Base-by-base conservation (phyloP, 148 eudicot genomes). In the Pouteria glomerata region DNA sequence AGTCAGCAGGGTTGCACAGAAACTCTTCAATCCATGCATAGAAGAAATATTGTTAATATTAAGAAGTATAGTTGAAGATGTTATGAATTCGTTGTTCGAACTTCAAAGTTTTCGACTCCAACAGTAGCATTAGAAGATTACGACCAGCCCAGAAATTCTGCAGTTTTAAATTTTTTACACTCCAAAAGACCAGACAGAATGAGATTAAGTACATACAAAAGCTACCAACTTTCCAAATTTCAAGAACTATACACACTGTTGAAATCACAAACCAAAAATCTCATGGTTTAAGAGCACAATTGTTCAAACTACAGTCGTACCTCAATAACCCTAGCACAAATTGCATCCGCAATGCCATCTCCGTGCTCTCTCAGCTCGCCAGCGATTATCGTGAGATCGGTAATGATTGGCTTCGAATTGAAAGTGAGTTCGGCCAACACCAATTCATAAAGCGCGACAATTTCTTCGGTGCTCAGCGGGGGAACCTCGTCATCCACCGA, bases 311-410 rank as follows among this genome's bases (percentile, higher is more conserved):
- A 12, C 35, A 57, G 23, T 13, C 41, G 24, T 85, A 93, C 98
- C 98, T 93, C 97, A 61, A 93, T 58, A 82, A 93, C 85, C 82
- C 97, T 82, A 34, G 84, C 80, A 77, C 97, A 93, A 77, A 93
- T 79, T 6, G 87, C 88, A 41, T 84, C 82, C 10, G 95, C 95
- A 69, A 93, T 89, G 45, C 97, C 97, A 60, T 83, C 82, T 19
- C 74, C 92, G 42, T 82, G 83, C 56, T 77, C 82, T 66, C 86
- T 72, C 45, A 87, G 92, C 30, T 89, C 98, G 6, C 91, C 97
- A n/a, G 98, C 97, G 57, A 93, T 89, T 59, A 93, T 85, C 0
- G 98, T 93, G 30, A 93, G 92, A 81, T 95, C 98, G 15, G 97
- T 95, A 34, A 95, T 95, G 6, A 95, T 76, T 0, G 97, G 97